These are phyloP conservation scores for Penicillium cosmopolitanum DNA, from an alignment of 495 filamentous ascomycete species.

Conservation along the genomic window DNA sequence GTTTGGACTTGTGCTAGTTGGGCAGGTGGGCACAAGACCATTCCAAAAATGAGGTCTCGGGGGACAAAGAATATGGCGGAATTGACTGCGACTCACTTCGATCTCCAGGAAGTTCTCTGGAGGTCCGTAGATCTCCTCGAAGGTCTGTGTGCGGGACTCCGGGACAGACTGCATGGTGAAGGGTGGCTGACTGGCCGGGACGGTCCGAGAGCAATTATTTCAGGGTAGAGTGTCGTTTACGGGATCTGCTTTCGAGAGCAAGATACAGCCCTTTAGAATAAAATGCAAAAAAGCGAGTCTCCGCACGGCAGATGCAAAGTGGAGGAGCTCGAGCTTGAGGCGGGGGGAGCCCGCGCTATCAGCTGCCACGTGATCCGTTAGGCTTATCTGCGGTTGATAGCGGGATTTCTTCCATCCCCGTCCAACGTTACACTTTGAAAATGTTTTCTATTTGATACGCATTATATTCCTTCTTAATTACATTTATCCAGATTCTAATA, in stretches of 20 bases:
- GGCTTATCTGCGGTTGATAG: slow-evolving; percentile 8
- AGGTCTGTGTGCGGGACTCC: slow-evolving; percentile 86
- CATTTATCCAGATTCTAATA: neutral
- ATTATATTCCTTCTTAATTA: neutral
- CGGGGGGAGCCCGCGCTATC: slow-evolving; percentile 10
- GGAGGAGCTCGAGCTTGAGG: slow-evolving; percentile 11
- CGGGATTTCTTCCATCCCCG: too few species aligned
- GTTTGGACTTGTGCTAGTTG: slow-evolving; percentile 7
- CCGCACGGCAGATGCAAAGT: slow-evolving; percentile 14
- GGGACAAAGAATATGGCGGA: neutral
- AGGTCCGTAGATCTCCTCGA: slow-evolving; percentile 98
- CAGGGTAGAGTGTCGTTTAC: neutral
- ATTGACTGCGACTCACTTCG: slow-evolving; percentile 63
- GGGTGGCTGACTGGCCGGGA: slow-evolving; percentile 5
- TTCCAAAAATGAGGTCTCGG: neutral
- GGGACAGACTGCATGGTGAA: slow-evolving; percentile 78
- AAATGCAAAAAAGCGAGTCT: slow-evolving; percentile 2
- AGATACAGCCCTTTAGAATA: neutral
- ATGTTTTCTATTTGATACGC: neutral
- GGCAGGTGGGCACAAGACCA: slow-evolving; percentile 22
- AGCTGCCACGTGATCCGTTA: slow-evolving; percentile 10
- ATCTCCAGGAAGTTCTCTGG: slow-evolving; percentile 99
- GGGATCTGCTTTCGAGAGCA: neutral
- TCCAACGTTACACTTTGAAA: too few species aligned
- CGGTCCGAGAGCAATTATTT: neutral